Percentiles rank a stretch among this genome's conserved stretches.
phyloP scores from a whole-genome alignment of 495 filamentous ascomycete genomes.

The Clavariopsis aquatica region DNA sequence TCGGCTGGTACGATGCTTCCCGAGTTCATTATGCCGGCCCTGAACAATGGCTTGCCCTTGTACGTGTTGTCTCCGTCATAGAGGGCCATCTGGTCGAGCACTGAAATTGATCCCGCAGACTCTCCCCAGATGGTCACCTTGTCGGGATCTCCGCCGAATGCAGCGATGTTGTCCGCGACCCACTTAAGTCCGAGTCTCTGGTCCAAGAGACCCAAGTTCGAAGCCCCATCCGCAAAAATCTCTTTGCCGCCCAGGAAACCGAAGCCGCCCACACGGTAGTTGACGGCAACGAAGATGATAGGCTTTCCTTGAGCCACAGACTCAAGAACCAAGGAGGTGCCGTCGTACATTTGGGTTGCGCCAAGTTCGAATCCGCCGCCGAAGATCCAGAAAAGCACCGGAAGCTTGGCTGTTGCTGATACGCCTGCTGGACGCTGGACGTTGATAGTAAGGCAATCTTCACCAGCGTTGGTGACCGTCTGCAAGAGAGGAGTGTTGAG shows the following conservation, averaged over 20 bases:
- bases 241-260: slow-evolving; percentile 63
- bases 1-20: slow-evolving; percentile 65
- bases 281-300: slow-evolving; percentile 63
- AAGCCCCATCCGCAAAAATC: slow-evolving; percentile 63
- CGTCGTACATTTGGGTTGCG: slow-evolving; percentile 62
- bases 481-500: slow-evolving; percentile 62
- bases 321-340: slow-evolving; percentile 52
- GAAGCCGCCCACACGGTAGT: slow-evolving; percentile 63
- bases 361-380: slow-evolving; percentile 68
- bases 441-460: slow-evolving; percentile 67
- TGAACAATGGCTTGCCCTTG: slow-evolving; percentile 70
- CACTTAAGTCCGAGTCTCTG: slow-evolving; percentile 44
- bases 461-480: slow-evolving; percentile 41
- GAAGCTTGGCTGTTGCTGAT: slow-evolving; percentile 56
- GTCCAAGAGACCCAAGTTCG: slow-evolving; percentile 51
- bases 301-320: slow-evolving; percentile 61
- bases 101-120: slow-evolving; percentile 70
- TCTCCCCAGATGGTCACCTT: slow-evolving; percentile 73
- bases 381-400: slow-evolving; percentile 70
- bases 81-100: slow-evolving; percentile 51
- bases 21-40: slow-evolving; percentile 71
- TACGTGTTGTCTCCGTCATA: slow-evolving; percentile 70
- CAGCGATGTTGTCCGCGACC: slow-evolving; percentile 45
- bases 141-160: slow-evolving; percentile 44
- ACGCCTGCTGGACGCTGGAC: slow-evolving; percentile 62